Percentiles rank a stretch among this genome's conserved stretches.
Evolutionary conservation across 164 flowering plant species (phyloP).

Genomic region (Buxus sempervirens): DNA sequence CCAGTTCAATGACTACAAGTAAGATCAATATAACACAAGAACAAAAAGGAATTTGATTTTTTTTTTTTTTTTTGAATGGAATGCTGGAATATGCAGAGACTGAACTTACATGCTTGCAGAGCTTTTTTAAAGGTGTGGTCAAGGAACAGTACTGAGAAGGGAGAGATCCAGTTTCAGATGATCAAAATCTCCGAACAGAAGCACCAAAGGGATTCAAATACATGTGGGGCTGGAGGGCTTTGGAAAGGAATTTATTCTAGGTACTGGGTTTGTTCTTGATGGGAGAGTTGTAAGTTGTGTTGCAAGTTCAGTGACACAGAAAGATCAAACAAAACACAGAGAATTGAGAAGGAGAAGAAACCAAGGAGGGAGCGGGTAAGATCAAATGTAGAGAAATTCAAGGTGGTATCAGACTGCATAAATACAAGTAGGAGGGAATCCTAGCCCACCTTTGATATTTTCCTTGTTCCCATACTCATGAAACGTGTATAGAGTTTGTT

Average conservation of each 20-base stretch:
- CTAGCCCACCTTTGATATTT: too few species aligned
- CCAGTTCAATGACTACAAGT: constrained; percentile 4
- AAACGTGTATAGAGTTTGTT: too few species aligned
- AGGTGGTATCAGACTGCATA: background rate
- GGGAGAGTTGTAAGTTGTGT: background rate
- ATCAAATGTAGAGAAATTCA: background rate
- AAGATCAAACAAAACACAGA: background rate
- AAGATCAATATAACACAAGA: background rate
- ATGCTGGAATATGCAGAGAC: background rate
- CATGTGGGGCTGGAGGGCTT: background rate
- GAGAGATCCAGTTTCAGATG: constrained; percentile 18
- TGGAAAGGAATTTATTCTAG: background rate
- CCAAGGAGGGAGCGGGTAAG: background rate
- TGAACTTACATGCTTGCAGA: constrained; percentile 18
- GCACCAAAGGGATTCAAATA: background rate
- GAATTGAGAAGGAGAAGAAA: too few species aligned
- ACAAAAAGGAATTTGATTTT: background rate
- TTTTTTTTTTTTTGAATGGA: constrained; percentile 10
- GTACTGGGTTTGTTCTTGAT: background rate
- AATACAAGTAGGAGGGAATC: background rate
- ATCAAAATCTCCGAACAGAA: background rate
- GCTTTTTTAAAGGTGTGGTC: constrained; percentile 18
- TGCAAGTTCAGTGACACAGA: background rate
- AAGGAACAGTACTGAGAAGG: constrained; percentile 14
- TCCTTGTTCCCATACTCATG: too few species aligned